Base-by-base conservation (phyloP, 2,329 filamentous ascomycete genomes). In the Ceratocystiopsis sp. region DNA sequence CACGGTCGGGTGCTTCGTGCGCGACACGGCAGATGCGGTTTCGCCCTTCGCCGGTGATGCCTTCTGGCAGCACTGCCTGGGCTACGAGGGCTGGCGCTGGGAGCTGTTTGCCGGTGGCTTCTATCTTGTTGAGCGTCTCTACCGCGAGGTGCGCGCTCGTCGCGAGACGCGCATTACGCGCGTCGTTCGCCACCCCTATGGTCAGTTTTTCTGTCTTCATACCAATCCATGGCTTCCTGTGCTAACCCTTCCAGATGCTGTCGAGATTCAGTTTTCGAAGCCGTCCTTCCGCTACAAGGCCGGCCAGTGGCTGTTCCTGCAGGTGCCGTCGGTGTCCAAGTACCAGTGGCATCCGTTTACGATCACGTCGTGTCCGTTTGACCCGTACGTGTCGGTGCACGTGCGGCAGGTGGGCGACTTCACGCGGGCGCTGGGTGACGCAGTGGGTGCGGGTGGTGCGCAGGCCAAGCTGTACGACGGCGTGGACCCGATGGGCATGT, bases 311-410 rank as follows among this genome's bases (percentile, higher is more conserved):
- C 76, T 96, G 35, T 96, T 96, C 68, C 71, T 98, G 46, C 89
- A 96, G 60, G 79, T 93, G 19, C 91, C 91, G 0, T 80, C 83
- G 8, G 76, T 98, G 43, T 94, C 85, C 50, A 75, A 71, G 53
- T 79, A 85, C 57, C 86, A 98, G 65, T 98, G 91, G 91, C 91
- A 98, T 63, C 91, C 91, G 1, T 98, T 96, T 59, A 98, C 91
- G 56, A 96, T 98, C 61, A 98, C 91, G 3, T 96, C 91, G 11
- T 98, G 91, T 62, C 91, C 91, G 6, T 91, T 85, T 56, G 91
- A 98, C 54, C 83, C 84, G 1, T 96, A 96, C 57, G 77, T 96
- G 51, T 94, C 85, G 35, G 74, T 98, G 29, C 91, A 98, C 61
- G 79, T 98, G 46, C 83, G 91, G 40, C 91, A 96, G 65, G 89